These are phyloP conservation scores for Zelonia costaricensis DNA, from an alignment of 208 protist species.

Conservation along the genomic window DNA sequence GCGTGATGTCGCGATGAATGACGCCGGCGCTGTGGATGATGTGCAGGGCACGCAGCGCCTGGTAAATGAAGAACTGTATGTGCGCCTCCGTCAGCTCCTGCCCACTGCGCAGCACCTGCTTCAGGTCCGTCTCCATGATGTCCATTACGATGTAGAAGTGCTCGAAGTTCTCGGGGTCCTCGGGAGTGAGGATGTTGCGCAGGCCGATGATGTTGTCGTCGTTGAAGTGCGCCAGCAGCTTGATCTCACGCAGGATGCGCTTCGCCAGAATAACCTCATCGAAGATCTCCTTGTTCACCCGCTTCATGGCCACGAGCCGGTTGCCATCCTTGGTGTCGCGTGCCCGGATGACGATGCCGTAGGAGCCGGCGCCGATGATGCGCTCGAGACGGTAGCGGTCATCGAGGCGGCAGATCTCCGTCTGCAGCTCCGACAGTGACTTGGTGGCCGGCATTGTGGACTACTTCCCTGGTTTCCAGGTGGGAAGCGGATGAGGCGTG, in stretches of 20 bases:
- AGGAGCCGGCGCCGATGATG: slow-evolving; percentile 91
- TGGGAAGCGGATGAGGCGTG: too few species aligned
- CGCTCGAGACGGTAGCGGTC: slow-evolving; percentile 87
- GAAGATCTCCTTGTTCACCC: slow-evolving; percentile 96
- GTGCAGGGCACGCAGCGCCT: slow-evolving; percentile 92
- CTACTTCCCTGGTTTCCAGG: too few species aligned
- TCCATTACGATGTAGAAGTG: slow-evolving; percentile 96
- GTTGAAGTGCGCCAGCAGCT: slow-evolving; percentile 90
- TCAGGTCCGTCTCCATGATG: slow-evolving; percentile 97
- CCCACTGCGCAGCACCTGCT: slow-evolving; percentile 91
- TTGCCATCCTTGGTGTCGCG: slow-evolving; percentile 69
- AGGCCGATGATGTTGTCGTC: slow-evolving; percentile 93
- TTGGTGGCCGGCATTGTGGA: slow-evolving; percentile 31
- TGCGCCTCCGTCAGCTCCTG: slow-evolving; percentile 94
- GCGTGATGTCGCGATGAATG: slow-evolving; percentile 97
- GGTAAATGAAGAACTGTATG: slow-evolving; percentile 97
- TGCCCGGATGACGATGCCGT: slow-evolving; percentile 90
- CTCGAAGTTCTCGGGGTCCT: slow-evolving; percentile 71
- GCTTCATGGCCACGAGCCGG: slow-evolving; percentile 93
- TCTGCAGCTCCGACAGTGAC: slow-evolving; percentile 74
- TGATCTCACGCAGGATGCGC: slow-evolving; percentile 95
- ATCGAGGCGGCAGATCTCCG: slow-evolving; percentile 78
- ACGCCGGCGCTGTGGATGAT: slow-evolving; percentile 95
- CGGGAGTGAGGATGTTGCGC: slow-evolving; percentile 83
- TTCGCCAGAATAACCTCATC: slow-evolving; percentile 91